phyloP scores from a whole-genome alignment of 2,329 filamentous ascomycete genomes.

The Ophiocordyceps unilateralis region DNA sequence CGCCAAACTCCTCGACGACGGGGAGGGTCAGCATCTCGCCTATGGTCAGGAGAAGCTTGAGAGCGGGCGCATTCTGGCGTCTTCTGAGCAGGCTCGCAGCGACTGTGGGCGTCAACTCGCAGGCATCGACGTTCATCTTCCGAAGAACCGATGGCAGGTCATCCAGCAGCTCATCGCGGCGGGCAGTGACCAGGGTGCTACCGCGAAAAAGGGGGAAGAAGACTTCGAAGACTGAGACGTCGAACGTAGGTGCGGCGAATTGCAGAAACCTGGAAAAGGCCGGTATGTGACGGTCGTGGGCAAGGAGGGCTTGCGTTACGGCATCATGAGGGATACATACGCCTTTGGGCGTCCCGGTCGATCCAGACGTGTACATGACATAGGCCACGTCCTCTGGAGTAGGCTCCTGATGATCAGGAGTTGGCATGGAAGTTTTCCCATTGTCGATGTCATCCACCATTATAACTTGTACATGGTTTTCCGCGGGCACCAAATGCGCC shows the following conservation, averaged over 20 bases:
- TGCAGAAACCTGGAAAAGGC: slow-evolving; percentile 66
- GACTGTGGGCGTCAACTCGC: slow-evolving; percentile 79
- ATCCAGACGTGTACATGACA: slow-evolving; percentile 87
- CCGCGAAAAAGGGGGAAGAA: slow-evolving; percentile 73
- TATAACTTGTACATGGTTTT: slow-evolving; percentile 16
- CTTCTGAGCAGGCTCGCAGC: slow-evolving; percentile 57
- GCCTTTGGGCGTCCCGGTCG: slow-evolving; percentile 77
- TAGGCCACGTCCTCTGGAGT: slow-evolving; percentile 46
- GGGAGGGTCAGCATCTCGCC: slow-evolving; percentile 77
- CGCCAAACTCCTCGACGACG: slow-evolving; percentile 67
- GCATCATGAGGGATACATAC: slow-evolving; percentile 68
- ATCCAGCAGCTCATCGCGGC: slow-evolving; percentile 52
- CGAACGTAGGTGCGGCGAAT: slow-evolving; percentile 83
- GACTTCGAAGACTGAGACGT: slow-evolving; percentile 88
- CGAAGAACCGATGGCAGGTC: slow-evolving; percentile 55
- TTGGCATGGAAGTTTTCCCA: too few relatives aligned
- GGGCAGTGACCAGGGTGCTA: slow-evolving; percentile 54
- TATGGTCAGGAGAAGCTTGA: slow-evolving; percentile 67
- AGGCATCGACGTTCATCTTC: slow-evolving; percentile 56
- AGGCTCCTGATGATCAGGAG: slow-evolving; percentile 5
- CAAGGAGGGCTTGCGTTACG: slow-evolving; percentile 65
- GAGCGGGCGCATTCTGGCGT: slow-evolving; percentile 46
- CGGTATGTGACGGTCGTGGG: slow-evolving; percentile 66
- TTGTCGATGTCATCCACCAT: slow-evolving; percentile 10
- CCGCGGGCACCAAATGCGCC: slow-evolving; percentile 18